A percentile compares a stretch with the other conserved stretches of the same genome.
phyloP scores from a whole-genome alignment of 805 yeast species.

The Ogataea haglerorum region DNA sequence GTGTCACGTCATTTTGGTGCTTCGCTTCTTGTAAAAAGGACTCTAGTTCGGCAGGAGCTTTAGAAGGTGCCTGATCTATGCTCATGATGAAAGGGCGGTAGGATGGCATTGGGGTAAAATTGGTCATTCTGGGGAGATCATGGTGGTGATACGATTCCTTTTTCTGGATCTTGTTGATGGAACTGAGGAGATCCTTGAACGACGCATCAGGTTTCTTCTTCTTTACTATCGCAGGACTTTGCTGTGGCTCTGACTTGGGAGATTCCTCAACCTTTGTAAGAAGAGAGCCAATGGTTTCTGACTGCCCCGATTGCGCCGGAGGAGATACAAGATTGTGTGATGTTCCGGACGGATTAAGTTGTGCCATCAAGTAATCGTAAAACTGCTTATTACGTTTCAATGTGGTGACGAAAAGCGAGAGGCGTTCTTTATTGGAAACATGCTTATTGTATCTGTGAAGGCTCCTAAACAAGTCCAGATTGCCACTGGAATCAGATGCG shows the following conservation, averaged over 20 bases:
- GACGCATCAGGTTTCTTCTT: slow-evolving; percentile 4
- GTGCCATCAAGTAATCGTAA: slow-evolving; percentile 11
- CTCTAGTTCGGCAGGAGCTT: slow-evolving; percentile 32
- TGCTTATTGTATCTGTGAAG: slow-evolving; percentile 10
- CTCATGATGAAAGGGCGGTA: neutral
- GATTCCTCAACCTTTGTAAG: neutral
- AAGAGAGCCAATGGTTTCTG: slow-evolving; percentile 9
- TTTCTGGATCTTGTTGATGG: slow-evolving; percentile 24
- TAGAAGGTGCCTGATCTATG: neutral
- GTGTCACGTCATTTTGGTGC: slow-evolving; percentile 35
- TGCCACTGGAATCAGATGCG: slow-evolving; percentile 10
- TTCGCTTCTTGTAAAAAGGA: slow-evolving; percentile 43
- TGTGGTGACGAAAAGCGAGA: slow-evolving; percentile 19
- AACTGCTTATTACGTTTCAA: slow-evolving; percentile 24
- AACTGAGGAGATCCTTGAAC: slow-evolving; percentile 24
- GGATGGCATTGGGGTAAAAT: slow-evolving; percentile 24
- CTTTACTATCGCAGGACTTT: neutral
- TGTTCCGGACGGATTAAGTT: neutral
- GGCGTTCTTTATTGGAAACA: slow-evolving; percentile 8
- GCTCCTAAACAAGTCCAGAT: slow-evolving; percentile 15
- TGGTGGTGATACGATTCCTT: slow-evolving; percentile 3
- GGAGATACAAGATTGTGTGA: neutral
- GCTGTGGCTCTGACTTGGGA: neutral
- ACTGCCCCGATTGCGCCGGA: neutral
- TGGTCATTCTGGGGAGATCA: slow-evolving; percentile 26